Conservation (phyloP, 73 alveolate genomes). For the Blepharisma japonicum region DNA sequence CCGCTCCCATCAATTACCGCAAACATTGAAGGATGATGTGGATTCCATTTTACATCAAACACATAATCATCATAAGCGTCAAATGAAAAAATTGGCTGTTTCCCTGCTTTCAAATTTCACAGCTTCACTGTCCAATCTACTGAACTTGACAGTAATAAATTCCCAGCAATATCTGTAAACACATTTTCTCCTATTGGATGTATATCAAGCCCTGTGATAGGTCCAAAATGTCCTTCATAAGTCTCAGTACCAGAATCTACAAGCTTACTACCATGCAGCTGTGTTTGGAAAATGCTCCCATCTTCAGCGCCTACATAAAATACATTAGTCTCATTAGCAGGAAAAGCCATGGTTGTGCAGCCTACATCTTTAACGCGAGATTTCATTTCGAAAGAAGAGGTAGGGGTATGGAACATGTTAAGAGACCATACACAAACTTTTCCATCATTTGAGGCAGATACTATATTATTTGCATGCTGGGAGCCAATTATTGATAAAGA, state of each 20-base stretch:
- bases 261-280: constrained; percentile 40
- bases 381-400: constrained; percentile 58
- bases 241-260: constrained; percentile 36
- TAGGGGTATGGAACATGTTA: constrained; percentile 74
- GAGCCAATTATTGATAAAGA: constrained; percentile 75
- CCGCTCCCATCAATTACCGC: constrained; percentile 88
- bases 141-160: constrained; percentile 72
- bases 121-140: constrained; percentile 88
- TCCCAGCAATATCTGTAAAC: constrained; percentile 43
- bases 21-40: constrained; percentile 77
- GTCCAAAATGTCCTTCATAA: constrained; percentile 65
- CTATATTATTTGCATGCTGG: constrained; percentile 79
- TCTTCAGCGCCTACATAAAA: constrained; percentile 86
- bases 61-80: constrained; percentile 76
- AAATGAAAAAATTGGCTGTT: constrained; percentile 62
- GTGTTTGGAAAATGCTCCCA: constrained; percentile 61
- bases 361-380: constrained; percentile 38
- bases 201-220: constrained; percentile 60
- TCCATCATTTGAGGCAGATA: constrained; percentile 82
- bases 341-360: constrained; percentile 53
- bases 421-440: constrained; percentile 79
- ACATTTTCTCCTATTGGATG: constrained; percentile 68
- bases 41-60: constrained; percentile 84
- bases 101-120: constrained; percentile 69
- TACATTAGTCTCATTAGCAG: constrained; percentile 67